A percentile compares a stretch with the other conserved stretches of the same genome.
These are phyloP conservation scores for Cytospora paraplurivora DNA, from an alignment of 2,329 filamentous ascomycete genomes.

Conservation along the genomic window DNA sequence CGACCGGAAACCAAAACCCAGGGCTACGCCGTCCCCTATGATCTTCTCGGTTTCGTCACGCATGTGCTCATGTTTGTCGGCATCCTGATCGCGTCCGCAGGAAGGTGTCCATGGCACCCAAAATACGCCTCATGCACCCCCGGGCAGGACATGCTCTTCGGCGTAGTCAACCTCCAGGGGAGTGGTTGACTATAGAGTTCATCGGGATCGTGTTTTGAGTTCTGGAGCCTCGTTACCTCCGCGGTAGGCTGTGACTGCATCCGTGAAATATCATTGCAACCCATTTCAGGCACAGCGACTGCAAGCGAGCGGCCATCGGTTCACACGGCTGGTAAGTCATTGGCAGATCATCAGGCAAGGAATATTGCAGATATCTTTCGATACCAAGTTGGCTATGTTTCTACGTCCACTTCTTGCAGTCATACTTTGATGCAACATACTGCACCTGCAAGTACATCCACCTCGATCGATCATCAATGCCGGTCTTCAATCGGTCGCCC, in stretches of 20 bases:
- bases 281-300: not conserved
- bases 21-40: conserved; percentile 10
- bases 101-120: not conserved
- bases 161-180: not conserved
- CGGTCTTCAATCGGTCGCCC: no score
- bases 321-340: conserved; percentile 2
- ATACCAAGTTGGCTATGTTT: no score
- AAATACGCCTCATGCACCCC: not conserved
- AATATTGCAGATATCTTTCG: no score
- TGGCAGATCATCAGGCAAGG: no score
- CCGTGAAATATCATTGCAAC: not conserved
- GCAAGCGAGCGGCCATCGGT: conserved; percentile 2
- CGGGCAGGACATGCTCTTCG: not conserved
- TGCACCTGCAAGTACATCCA: no score
- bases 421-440: no score
- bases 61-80: conserved; percentile 13
- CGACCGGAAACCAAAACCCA: not conserved
- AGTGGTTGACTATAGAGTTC: not conserved
- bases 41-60: not conserved
- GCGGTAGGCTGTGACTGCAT: no score
- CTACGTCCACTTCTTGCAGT: no score
- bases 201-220: not conserved
- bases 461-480: no score
- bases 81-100: not conserved
- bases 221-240: not conserved